Conservation (phyloP, 305 asterid genomes). For the Fraxinus greggii region DNA sequence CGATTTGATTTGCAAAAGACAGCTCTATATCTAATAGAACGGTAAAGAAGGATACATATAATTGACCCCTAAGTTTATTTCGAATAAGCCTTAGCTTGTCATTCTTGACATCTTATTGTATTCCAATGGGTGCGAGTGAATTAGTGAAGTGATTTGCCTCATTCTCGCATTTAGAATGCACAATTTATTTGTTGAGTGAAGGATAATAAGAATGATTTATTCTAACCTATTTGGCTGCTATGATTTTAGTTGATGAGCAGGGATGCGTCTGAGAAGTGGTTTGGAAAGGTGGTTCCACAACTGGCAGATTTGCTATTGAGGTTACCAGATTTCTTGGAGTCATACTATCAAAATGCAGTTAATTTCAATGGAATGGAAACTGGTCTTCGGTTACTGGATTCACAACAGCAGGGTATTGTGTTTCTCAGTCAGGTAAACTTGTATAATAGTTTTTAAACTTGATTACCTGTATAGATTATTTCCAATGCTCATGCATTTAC, state of each 20-base stretch:
- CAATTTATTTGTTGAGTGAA: conserved; percentile 2
- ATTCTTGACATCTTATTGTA: neutral
- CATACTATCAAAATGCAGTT: conserved; percentile 52
- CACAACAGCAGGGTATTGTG: conserved; percentile 66
- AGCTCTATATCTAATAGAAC: neutral
- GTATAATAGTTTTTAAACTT: neutral
- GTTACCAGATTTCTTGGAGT: conserved; percentile 64
- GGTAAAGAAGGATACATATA: neutral
- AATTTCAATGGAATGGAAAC: conserved; percentile 40
- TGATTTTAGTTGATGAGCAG: conserved; percentile 53
- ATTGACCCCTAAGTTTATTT: neutral
- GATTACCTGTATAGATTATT: neutral
- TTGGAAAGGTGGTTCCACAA: conserved; percentile 36
- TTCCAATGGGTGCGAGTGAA: neutral
- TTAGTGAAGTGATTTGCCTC: conserved; percentile 6
- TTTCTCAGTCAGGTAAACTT: conserved; percentile 66
- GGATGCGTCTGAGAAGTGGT: conserved; percentile 65
- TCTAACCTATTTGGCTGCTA: neutral
- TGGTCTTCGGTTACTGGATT: conserved; percentile 62
- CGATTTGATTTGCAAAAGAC: neutral
- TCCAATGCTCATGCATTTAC: neutral
- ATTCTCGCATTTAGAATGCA: neutral
- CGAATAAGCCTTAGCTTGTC: neutral
- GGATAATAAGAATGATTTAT: neutral
- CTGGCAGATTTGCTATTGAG: conserved; percentile 66